Percentiles rank a stretch among this genome's conserved stretches.
Conservation (phyloP, 306 rosid species). For the Castanea sativa region DNA sequence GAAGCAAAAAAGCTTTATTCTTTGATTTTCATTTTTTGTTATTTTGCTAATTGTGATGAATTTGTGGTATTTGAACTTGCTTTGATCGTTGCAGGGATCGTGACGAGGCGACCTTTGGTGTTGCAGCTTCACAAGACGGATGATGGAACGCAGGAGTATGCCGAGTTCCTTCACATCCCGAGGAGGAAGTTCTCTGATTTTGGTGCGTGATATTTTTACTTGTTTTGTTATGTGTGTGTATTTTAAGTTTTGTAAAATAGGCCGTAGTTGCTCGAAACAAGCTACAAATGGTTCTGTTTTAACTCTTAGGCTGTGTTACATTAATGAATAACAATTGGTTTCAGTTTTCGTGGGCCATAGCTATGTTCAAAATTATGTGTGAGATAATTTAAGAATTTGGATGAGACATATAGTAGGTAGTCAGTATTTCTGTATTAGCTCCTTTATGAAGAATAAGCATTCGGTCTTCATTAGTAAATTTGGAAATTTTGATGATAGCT, state of each 20-base stretch:
- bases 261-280: background rate
- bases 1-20: no score
- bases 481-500: no score
- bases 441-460: no score
- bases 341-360: no score
- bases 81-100: slow-evolving; percentile 63
- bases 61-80: background rate
- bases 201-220: slow-evolving; percentile 31
- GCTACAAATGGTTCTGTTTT: background rate
- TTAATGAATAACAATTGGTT: no score
- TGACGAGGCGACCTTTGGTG: slow-evolving; percentile 92
- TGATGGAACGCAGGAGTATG: slow-evolving; percentile 66
- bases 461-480: no score
- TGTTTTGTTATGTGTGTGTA: background rate
- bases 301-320: background rate
- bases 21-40: background rate
- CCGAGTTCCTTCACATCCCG: slow-evolving; percentile 92
- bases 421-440: no score
- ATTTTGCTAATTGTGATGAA: background rate
- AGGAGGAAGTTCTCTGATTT: slow-evolving; percentile 72
- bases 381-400: no score
- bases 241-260: no score
- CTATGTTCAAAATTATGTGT: no score
- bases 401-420: no score
- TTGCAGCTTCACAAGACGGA: slow-evolving; percentile 94